Base-by-base conservation (phyloP, 2,329 filamentous ascomycete species). In the Colletotrichum endophyticum region DNA sequence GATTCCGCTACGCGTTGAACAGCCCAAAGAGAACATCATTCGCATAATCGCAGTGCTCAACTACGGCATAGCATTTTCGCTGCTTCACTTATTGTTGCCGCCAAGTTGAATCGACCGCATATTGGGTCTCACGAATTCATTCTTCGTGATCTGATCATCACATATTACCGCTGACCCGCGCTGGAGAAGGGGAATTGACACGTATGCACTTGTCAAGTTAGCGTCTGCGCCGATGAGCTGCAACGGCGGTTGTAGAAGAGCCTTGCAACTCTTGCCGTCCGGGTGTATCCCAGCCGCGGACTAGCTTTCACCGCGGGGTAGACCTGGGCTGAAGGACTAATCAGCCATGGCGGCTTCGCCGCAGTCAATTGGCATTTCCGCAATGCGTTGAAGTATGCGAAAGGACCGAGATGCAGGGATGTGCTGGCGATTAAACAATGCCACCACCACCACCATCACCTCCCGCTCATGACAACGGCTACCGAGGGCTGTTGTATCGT, bases 1-100 rank as follows among this genome's bases (percentile, higher is more conserved):
- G 5, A 57, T 79, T 6, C 77, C 49, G 15, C 22, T 78, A 16
- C 78, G 70, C 72, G 78, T 77, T 19, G 77, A 78, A 30, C 77
- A 78, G 49, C 76, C 77, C 15, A 68, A 57, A 7, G 76, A 72
- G 63, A 22, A 15, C 9, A 30, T 72, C 16, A 64, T 79, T 12
- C 44, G 78, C 6, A 73, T 78, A 13, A 19, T 79, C 4, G 78
- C 68, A 6, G 67, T 79, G 32, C 67, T 64, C 2, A 79, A 76
- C 36, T 72, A 74, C 16, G 72, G 78, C 22, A 74, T 30, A 3
- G 72, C 73, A 13, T 79, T 63, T 56, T 39, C 64, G n/a, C 71
- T 70, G 7, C 34, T 77, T n/a, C 70, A 77, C 49, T 66, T 63
- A 13, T 64, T 56, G 3, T 53, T 53, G 16, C 16, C 44, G 5